Percentiles rank a stretch among this genome's conserved stretches.
These are phyloP conservation scores for Coleophoma eucalyptorum DNA, from an alignment of 2,329 filamentous ascomycete genomes.

Conservation along the genomic window DNA sequence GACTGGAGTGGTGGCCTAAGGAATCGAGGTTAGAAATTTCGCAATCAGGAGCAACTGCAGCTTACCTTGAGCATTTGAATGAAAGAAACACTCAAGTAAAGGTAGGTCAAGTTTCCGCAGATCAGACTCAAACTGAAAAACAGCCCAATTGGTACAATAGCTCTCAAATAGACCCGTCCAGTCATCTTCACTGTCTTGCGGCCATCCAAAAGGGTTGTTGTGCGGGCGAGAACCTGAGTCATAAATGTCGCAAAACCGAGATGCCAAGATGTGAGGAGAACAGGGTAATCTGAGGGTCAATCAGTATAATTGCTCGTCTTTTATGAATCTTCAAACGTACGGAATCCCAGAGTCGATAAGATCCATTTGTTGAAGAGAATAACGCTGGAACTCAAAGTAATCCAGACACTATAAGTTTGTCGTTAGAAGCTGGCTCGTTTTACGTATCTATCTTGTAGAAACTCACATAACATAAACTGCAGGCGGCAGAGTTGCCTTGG, in stretches of 20 bases:
- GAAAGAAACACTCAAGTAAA: conserved; percentile 93
- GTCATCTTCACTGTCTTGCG: conserved; percentile 98
- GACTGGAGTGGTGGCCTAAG: conserved; percentile 86
- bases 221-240: conserved; percentile 89
- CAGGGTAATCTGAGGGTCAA: conserved; percentile 57
- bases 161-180: conserved; percentile 84
- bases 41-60: background rate
- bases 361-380: conserved; percentile 99
- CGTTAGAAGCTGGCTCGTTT: conserved; percentile 10
- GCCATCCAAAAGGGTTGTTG: conserved; percentile 85
- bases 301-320: conserved; percentile 7
- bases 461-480: conserved; percentile 73
- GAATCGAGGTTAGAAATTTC: conserved; percentile 7
- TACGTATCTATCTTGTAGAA: background rate
- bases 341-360: conserved; percentile 78
- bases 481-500: conserved; percentile 45
- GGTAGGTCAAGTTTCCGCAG: conserved; percentile 92
- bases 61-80: conserved; percentile 98
- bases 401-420: conserved; percentile 68
- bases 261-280: conserved; percentile 95
- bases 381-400: conserved; percentile 84
- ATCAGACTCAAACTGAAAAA: conserved; percentile 97
- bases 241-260: conserved; percentile 88
- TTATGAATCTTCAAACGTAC: conserved; percentile 44
- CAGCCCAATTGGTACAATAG: conserved; percentile 90